Evolutionary conservation across 441 rosid genomes (phyloP).

Genomic region (Adansonia madagascariensis): DNA sequence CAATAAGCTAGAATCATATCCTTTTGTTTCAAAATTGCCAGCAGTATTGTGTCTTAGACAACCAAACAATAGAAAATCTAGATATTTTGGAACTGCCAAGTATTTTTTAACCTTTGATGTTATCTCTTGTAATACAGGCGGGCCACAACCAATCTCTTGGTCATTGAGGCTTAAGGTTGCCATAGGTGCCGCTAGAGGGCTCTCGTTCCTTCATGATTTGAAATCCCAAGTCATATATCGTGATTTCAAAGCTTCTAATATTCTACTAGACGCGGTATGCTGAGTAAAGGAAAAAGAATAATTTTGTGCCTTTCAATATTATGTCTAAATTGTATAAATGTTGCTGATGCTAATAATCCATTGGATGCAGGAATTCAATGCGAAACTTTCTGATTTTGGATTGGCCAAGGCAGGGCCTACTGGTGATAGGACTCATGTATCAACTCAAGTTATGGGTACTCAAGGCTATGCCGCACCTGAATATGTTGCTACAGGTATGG

Average conservation of each 20-base stretch:
- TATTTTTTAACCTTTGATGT: conserved; percentile 21
- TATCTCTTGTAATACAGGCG: conserved; percentile 50
- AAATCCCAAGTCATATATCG: conserved; percentile 67
- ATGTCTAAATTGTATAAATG: neutral
- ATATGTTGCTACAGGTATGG: conserved; percentile 74
- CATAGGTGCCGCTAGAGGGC: conserved; percentile 65
- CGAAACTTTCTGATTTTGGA: conserved; percentile 73
- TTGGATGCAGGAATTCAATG: conserved; percentile 57
- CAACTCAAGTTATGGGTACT: conserved; percentile 71
- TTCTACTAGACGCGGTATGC: conserved; percentile 66
- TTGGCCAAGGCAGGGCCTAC: conserved; percentile 78
- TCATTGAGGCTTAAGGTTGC: conserved; percentile 70
- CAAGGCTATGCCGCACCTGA: conserved; percentile 75
- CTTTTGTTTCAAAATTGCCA: too few species aligned
- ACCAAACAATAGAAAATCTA: neutral
- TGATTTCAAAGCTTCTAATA: conserved; percentile 72
- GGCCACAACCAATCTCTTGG: conserved; percentile 83
- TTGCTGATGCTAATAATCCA: conserved; percentile 22
- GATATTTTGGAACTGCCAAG: conserved; percentile 2
- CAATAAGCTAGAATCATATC: too few species aligned
- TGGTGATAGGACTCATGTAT: conserved; percentile 72
- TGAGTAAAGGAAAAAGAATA: conserved; percentile 18
- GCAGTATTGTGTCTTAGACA: neutral
- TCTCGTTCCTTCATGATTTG: conserved; percentile 67
- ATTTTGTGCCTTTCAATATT: neutral